Percentiles rank a stretch among this genome's conserved stretches.
Conservation (phyloP, 345 rosid genomes). For the Gynandropsis gynandra region DNA sequence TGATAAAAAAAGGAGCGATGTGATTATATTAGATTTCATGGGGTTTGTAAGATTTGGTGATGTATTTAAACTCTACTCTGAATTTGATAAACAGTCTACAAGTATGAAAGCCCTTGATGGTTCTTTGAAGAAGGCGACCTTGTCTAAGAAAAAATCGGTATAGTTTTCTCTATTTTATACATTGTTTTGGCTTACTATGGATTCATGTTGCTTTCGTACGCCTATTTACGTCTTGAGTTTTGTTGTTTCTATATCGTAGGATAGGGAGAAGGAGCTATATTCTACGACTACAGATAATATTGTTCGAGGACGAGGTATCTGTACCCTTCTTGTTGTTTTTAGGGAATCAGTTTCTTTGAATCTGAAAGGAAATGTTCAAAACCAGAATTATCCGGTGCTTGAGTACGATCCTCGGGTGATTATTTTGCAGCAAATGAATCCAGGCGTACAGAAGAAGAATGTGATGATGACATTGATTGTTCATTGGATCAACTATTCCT, state of each 20-base stretch:
- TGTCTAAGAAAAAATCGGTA: no score
- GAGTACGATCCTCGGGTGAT: background rate
- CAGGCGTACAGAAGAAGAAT: constrained; percentile 18
- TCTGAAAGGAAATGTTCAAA: background rate
- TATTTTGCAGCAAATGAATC: constrained; percentile 12
- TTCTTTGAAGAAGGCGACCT: no score
- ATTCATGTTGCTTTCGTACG: no score
- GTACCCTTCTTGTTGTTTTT: background rate
- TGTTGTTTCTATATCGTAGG: background rate
- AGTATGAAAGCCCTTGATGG: no score
- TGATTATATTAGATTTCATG: no score
- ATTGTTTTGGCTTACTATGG: no score
- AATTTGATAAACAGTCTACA: no score
- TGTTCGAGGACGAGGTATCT: constrained; percentile 17
- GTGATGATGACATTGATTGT: constrained; percentile 17
- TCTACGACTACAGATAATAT: constrained; percentile 10
- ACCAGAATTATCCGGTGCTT: background rate
- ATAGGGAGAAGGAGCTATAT: constrained; percentile 16
- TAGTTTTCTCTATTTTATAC: no score
- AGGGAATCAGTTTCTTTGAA: background rate
- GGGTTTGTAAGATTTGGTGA: no score
- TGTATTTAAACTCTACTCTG: no score
- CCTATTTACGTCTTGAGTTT: no score
- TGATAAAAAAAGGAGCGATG: no score
- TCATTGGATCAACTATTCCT: constrained; percentile 53